Evolutionary conservation across 179 eudicot genomes (phyloP), one percentile per base, ranked within the genome.

Genomic region (Drosera spatulata): DNA sequence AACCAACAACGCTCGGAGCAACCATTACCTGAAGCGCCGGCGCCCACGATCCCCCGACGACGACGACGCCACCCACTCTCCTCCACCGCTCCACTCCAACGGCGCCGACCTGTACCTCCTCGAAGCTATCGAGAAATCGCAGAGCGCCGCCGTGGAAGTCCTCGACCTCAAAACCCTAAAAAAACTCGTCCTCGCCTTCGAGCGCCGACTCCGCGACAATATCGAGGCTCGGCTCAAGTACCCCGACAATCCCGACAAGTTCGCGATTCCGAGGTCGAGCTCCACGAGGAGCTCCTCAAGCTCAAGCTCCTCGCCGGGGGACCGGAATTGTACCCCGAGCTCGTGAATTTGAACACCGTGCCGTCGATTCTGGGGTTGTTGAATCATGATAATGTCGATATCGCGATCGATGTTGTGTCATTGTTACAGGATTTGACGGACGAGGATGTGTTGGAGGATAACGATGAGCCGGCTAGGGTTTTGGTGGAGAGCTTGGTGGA

Each of bases 191-290:
- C 86, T 89, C 61, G 59, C 95, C 64, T 82, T 93, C 77, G 99
- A 93, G 44, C 96, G 99, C 66, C 87, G 95, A 10, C 84, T 93
- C 49, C 82, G 85, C 4, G 96, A 91, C 85, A 93, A 93, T 75
- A 89, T 83, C 67, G 93, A 85, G 62, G 95, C 96, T 4, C 90
- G 99, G 5, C 83, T 93, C 45, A 93, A 93, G 57, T 85, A 86
- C 78, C 83, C 95, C 1, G 89, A 86, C 64, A 71, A 79, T 10
- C 99, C 99, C 1, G 96, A 89, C 5, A 86, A 82, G 69, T 93
- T 93, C 69, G 99, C 5, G 99, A 93, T 43, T 86, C 97, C 49
- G 99, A 93, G 61, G 69, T 93, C 39, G 96, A 86, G 60, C 91
- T 93, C 41, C 99, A 93, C 67, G 93, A 93, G 1, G 99, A 93